Evolutionary conservation across 202 grass and related monocot genomes (phyloP).

Genomic region (Musa balbisiana): DNA sequence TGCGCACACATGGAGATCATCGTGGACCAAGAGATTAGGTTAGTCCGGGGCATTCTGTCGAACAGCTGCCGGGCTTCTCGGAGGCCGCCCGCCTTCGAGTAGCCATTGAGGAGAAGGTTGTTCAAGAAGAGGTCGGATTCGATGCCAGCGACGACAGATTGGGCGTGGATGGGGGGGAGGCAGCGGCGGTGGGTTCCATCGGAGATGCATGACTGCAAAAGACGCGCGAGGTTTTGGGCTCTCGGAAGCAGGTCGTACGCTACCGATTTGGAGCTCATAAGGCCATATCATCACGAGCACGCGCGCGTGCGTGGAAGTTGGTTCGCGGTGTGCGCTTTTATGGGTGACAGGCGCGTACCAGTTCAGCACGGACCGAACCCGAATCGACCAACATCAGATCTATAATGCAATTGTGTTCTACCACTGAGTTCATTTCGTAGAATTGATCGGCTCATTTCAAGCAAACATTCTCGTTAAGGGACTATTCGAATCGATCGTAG

Average conservation of each 20-base stretch:
- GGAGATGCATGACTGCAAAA: slow-evolving; percentile 45
- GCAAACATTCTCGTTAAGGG: too few relatives aligned
- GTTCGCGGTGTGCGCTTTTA: too few relatives aligned
- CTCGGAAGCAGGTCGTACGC: background rate
- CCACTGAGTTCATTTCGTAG: too few relatives aligned
- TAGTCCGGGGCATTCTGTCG: slow-evolving; percentile 38
- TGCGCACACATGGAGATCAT: slow-evolving; percentile 57
- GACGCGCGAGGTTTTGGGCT: slow-evolving; percentile 20
- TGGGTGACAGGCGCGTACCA: too few relatives aligned
- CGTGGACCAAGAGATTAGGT: slow-evolving; percentile 58
- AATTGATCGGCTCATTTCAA: too few relatives aligned
- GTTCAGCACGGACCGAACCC: too few relatives aligned
- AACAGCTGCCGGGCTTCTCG: slow-evolving; percentile 36
- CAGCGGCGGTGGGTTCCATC: slow-evolving; percentile 29
- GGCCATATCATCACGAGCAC: background rate
- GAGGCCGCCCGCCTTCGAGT: slow-evolving; percentile 37
- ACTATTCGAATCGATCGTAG: too few relatives aligned
- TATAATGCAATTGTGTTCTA: too few relatives aligned
- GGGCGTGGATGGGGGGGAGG: slow-evolving; percentile 37
- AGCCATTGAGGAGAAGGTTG: slow-evolving; percentile 48
- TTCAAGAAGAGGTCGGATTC: slow-evolving; percentile 20
- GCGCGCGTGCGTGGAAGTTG: too few relatives aligned
- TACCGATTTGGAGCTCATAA: slow-evolving; percentile 18
- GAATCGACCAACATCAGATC: too few relatives aligned
- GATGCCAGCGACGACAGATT: slow-evolving; percentile 7